phyloP scores from a whole-genome alignment of 768 basidiomycete species.

The Xerocomellus chrysenteron region DNA sequence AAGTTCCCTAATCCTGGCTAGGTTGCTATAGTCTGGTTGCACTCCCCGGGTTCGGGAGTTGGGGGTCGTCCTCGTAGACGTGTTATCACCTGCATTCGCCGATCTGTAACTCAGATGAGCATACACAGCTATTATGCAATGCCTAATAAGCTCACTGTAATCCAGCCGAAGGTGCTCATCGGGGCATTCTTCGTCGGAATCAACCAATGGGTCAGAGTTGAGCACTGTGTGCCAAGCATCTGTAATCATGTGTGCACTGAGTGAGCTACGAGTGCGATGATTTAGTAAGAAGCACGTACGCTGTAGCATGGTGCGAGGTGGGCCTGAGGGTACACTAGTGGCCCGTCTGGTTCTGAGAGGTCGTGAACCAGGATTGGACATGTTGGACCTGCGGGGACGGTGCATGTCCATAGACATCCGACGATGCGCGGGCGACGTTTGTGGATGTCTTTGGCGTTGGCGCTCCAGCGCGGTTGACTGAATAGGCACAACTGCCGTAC shows the following conservation, averaged over 20 bases:
- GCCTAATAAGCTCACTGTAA: constrained; percentile 46
- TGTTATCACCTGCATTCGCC: constrained; percentile 60
- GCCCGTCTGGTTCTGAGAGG: constrained; percentile 26
- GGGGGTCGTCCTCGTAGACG: constrained; percentile 55
- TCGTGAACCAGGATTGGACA: constrained; percentile 21
- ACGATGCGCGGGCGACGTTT: constrained; percentile 21
- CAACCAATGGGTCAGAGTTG: constrained; percentile 67
- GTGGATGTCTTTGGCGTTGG: constrained; percentile 26
- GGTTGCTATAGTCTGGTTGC: constrained; percentile 8
- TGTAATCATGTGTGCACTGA: constrained; percentile 27
- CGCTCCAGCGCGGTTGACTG: constrained; percentile 24
- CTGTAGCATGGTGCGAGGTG: constrained; percentile 59
- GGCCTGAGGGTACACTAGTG: constrained; percentile 24
- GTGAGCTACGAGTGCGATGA: constrained; percentile 2
- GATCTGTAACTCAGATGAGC: constrained; percentile 38
- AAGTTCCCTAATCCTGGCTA: background rate
- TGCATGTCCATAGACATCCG: constrained; percentile 29
- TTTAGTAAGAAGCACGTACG: constrained; percentile 43
- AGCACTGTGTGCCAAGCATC: constrained; percentile 73
- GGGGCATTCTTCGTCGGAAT: constrained; percentile 70
- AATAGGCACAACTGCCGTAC: constrained; percentile 17
- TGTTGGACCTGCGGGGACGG: constrained; percentile 22
- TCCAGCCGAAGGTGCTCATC: constrained; percentile 67
- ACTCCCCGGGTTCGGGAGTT: constrained; percentile 47
- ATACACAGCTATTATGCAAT: background rate